phyloP scores from a whole-genome alignment of 495 filamentous ascomycete species.

The Chaetomium fimeti region DNA sequence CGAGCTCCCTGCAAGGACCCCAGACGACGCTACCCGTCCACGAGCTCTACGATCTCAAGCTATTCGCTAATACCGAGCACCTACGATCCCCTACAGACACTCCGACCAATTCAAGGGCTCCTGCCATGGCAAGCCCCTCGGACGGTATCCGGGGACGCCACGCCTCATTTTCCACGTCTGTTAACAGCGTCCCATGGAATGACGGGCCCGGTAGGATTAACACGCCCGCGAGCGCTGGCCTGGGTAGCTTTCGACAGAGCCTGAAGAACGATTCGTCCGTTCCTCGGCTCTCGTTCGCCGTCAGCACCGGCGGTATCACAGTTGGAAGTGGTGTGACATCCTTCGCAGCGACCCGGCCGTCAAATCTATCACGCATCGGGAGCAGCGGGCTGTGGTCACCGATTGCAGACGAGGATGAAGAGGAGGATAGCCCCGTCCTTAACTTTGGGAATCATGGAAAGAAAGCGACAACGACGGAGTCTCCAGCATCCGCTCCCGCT shows the following conservation, averaged over 20 bases:
- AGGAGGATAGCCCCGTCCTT: conserved; percentile 47
- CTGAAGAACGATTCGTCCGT: conserved; percentile 13
- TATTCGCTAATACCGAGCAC: conserved; percentile 79
- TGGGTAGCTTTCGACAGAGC: conserved; percentile 36
- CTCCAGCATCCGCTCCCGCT: not conserved
- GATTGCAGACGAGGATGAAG: conserved; percentile 29
- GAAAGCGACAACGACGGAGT: not conserved
- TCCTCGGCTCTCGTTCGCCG: conserved; percentile 12
- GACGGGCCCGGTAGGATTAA: conserved; percentile 29
- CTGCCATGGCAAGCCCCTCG: conserved; percentile 26
- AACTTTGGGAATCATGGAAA: conserved; percentile 44
- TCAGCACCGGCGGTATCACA: conserved; percentile 34
- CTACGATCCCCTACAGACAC: conserved; percentile 55
- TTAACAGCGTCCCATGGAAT: conserved; percentile 37
- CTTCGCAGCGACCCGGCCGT: conserved; percentile 30
- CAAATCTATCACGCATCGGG: conserved; percentile 28
- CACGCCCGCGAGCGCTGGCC: conserved; percentile 35
- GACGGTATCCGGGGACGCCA: conserved; percentile 28
- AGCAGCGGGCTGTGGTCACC: conserved; percentile 42
- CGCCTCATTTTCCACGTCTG: conserved; percentile 33
- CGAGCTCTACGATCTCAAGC: conserved; percentile 71
- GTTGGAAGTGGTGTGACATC: conserved; percentile 39
- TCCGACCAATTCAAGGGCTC: conserved; percentile 27
- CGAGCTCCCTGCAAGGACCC: conserved; percentile 35
- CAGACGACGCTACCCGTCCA: conserved; percentile 40